Conservation (phyloP, 225 moss, liverwort and hornwort genomes). For the Climacium dendroides region DNA sequence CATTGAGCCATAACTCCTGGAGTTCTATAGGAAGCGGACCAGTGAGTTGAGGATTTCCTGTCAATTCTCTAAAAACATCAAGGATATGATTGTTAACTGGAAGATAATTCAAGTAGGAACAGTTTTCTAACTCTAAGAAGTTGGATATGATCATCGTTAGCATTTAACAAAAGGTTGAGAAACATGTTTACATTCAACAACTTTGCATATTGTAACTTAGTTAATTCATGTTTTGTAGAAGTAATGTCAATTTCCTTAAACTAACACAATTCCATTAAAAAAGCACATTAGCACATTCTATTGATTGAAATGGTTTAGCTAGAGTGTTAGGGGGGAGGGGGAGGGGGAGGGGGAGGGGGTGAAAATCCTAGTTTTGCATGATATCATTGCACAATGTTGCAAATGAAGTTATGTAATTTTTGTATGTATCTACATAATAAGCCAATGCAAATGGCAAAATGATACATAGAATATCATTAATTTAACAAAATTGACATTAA, state of each 20-base stretch:
- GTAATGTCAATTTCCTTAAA: background rate
- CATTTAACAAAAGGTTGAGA: background rate
- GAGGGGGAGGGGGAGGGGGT: too few relatives aligned
- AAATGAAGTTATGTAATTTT: too few relatives aligned
- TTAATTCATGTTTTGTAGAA: background rate
- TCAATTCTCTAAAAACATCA: background rate
- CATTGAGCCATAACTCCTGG: background rate
- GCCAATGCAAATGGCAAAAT: background rate
- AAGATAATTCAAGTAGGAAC: background rate
- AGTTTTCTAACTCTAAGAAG: background rate
- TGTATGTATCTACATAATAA: background rate
- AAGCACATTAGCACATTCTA: background rate
- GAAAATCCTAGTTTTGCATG: background rate
- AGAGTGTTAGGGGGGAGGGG: too few relatives aligned
- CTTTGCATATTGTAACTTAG: background rate
- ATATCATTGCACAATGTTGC: background rate
- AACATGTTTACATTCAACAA: background rate
- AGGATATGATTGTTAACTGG: background rate
- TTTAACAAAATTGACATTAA: background rate
- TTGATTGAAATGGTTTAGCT: background rate
- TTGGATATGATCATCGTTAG: background rate
- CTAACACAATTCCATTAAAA: background rate
- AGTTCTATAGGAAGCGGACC: background rate
- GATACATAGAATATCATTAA: background rate
- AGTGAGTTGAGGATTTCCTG: background rate